Percentiles rank a stretch among this genome's conserved stretches.
These are phyloP conservation scores for Hibiscus syriacus DNA, from an alignment of 345 rosid species.

Conservation along the genomic window DNA sequence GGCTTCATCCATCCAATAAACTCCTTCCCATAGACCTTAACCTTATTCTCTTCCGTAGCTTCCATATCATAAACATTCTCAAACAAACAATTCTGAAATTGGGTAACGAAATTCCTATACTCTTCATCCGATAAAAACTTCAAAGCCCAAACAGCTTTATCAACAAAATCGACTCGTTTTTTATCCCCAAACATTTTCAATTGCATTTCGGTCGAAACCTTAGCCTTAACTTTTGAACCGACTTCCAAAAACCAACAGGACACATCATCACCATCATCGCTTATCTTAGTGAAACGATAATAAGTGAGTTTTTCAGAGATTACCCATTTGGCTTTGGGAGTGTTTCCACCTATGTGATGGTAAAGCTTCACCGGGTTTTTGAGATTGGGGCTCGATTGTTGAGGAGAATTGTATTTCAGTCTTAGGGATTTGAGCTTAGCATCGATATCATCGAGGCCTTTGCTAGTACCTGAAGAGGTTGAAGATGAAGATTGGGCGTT, in stretches of 20 bases:
- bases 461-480: constrained; percentile 27
- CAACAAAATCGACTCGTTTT: constrained; percentile 72
- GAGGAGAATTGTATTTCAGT: constrained; percentile 34
- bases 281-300: constrained; percentile 40
- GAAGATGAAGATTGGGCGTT: constrained; percentile 20
- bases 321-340: constrained; percentile 83
- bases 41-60: constrained; percentile 61
- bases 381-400: constrained; percentile 17
- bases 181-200: constrained; percentile 88
- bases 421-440: constrained; percentile 53
- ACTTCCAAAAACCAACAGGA: constrained; percentile 62
- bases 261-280: constrained; percentile 27
- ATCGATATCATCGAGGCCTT: constrained; percentile 46
- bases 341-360: constrained; percentile 76
- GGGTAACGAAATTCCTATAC: constrained; percentile 57
- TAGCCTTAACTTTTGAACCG: constrained; percentile 60
- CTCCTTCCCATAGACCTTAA: constrained; percentile 81
- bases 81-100: constrained; percentile 67
- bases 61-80: constrained; percentile 71
- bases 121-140: constrained; percentile 59
- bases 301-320: constrained; percentile 53
- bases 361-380: constrained; percentile 72
- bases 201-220: constrained; percentile 73
- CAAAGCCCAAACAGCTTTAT: constrained; percentile 84
- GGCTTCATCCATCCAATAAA: constrained; percentile 90